These are phyloP conservation scores for Phaffia australis DNA, from an alignment of 768 basidiomycete species.

Conservation along the genomic window DNA sequence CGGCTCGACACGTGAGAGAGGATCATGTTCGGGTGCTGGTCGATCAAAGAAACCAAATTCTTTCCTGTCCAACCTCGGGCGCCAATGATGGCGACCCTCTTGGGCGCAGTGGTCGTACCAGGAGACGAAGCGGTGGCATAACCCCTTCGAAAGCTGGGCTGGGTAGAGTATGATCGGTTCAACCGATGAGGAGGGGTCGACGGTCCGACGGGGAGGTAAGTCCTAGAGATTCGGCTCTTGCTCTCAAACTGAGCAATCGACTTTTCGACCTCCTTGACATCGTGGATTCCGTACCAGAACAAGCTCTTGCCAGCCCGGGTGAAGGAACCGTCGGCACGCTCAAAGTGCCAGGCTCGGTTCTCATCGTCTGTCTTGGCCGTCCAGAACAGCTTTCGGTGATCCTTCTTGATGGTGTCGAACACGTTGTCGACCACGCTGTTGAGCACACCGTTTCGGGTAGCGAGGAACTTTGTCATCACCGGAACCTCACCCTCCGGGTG, in stretches of 20 bases:
- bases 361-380: constrained; percentile 94
- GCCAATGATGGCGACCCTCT: constrained; percentile 86
- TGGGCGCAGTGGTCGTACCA: constrained; percentile 54
- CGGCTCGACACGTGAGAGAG: constrained; percentile 95
- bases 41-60: constrained; percentile 74
- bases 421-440: constrained; percentile 97
- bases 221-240: constrained; percentile 71
- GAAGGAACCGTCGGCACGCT: constrained; percentile 94
- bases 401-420: constrained; percentile 89
- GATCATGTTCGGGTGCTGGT: constrained; percentile 73
- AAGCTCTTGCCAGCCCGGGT: constrained; percentile 83
- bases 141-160: too few species aligned
- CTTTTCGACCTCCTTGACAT: constrained; percentile 80
- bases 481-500: constrained; percentile 80
- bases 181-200: constrained; percentile 28
- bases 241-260: constrained; percentile 53
- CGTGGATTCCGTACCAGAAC: constrained; percentile 95
- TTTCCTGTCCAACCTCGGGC: constrained; percentile 94
- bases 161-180: constrained; percentile 32
- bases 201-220: constrained; percentile 69
- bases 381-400: constrained; percentile 91
- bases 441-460: constrained; percentile 75
- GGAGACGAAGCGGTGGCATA: constrained; percentile 36
- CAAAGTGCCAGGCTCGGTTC: constrained; percentile 96
- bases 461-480: constrained; percentile 82